Evolutionary conservation across 805 yeast genomes (phyloP).

Genomic region (Kodamaea kakaduensis): DNA sequence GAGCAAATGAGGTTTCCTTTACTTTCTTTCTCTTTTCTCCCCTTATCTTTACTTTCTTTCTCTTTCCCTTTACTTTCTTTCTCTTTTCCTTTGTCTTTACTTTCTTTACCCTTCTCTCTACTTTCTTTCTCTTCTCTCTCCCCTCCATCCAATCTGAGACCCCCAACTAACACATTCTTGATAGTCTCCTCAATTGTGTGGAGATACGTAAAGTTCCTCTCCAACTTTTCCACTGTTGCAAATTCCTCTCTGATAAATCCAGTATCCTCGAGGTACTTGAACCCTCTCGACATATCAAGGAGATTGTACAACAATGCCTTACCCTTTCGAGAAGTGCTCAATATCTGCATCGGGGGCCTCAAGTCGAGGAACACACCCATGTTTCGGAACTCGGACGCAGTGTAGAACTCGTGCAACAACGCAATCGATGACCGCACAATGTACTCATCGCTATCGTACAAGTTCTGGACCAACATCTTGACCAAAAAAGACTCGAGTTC

Average conservation of each 20-base stretch:
- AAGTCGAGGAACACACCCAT: constrained; percentile 48
- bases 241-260: constrained; percentile 65
- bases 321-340: constrained; percentile 27
- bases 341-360: constrained; percentile 50
- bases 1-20: no score
- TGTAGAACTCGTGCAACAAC: constrained; percentile 19
- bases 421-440: constrained; percentile 20
- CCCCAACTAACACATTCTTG: constrained; percentile 1
- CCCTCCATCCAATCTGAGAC: not conserved
- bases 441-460: constrained; percentile 52
- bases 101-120: no score
- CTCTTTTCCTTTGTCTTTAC: no score
- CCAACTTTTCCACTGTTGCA: constrained; percentile 55
- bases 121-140: no score
- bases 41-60: no score
- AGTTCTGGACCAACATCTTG: constrained; percentile 55
- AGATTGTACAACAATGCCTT: constrained; percentile 54
- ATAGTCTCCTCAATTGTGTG: constrained; percentile 41
- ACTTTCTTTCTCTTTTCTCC: no score
- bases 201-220: constrained; percentile 32
- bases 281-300: constrained; percentile 66
- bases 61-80: no score
- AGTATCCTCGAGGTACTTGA: constrained; percentile 51
- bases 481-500: constrained; percentile 46
- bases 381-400: constrained; percentile 30